These are phyloP conservation scores for Monosporascus ibericus DNA, from an alignment of 2,329 filamentous ascomycete species.

Conservation along the genomic window DNA sequence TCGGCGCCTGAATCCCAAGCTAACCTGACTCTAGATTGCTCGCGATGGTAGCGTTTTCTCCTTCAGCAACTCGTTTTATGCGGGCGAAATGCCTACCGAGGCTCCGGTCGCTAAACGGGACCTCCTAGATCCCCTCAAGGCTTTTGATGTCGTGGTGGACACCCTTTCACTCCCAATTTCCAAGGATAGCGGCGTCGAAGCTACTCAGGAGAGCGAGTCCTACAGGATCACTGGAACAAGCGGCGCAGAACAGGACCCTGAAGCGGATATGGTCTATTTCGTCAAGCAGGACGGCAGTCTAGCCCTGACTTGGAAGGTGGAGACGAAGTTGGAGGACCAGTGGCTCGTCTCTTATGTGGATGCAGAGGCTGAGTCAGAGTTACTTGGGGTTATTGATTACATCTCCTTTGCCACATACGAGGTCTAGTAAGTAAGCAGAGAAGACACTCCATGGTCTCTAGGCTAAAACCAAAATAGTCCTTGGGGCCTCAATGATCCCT, in stretches of 20 bases:
- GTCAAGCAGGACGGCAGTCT: conserved; percentile 35
- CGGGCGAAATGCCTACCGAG: conserved; percentile 17
- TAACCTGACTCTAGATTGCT: conserved; percentile 28
- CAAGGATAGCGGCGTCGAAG: conserved; percentile 26
- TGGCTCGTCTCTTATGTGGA: conserved; percentile 49
- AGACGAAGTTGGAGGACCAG: conserved; percentile 44
- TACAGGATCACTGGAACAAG: conserved; percentile 34
- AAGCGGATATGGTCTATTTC: conserved; percentile 42
- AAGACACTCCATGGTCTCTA: neutral
- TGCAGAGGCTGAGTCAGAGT: conserved; percentile 31
- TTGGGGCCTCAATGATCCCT: conserved; percentile 45
- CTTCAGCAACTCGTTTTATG: conserved; percentile 36
- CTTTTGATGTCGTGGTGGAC: conserved; percentile 16
- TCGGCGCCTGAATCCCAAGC: neutral
- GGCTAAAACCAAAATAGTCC: conserved; percentile 19
- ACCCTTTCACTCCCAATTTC: conserved; percentile 29
- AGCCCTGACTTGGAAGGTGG: conserved; percentile 43
- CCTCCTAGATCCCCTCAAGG: conserved; percentile 23
- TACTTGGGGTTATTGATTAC: conserved; percentile 46
- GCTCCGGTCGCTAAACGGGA: neutral
- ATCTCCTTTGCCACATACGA: conserved; percentile 43
- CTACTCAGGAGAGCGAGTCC: conserved; percentile 18
- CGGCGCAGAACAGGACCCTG: conserved; percentile 39
- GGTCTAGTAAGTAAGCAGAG: conserved; percentile 34
- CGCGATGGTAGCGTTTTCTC: conserved; percentile 48